Evolutionary conservation across 148 eudicot genomes (phyloP).

Genomic region (Euryodendron excelsum): DNA sequence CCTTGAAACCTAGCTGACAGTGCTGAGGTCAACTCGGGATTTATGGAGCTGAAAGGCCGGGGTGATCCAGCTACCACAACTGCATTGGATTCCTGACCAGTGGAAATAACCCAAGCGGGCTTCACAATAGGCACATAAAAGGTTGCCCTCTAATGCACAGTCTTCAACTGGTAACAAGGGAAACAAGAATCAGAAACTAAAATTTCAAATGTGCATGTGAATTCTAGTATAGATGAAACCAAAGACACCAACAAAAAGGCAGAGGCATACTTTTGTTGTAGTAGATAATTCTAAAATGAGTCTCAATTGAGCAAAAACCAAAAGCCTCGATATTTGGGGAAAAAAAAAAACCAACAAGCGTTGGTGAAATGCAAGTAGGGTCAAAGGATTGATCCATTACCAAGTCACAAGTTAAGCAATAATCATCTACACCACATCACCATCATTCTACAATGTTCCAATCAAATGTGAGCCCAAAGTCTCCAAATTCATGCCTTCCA

Average conservation of each 20-base stretch:
- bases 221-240: background rate
- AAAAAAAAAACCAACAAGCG: background rate
- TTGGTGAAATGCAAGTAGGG: background rate
- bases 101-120: constrained; percentile 91
- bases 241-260: background rate
- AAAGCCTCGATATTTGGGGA: background rate
- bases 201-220: constrained; percentile 51
- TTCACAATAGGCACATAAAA: constrained; percentile 71
- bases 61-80: constrained; percentile 96
- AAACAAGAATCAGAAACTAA: too few relatives aligned
- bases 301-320: background rate
- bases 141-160: constrained; percentile 91
- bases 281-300: background rate
- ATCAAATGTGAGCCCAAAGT: background rate
- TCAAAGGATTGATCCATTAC: background rate
- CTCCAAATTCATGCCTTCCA: background rate
- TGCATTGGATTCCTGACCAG: constrained; percentile 96
- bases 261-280: background rate
- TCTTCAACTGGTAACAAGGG: constrained; percentile 59
- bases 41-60: constrained; percentile 96
- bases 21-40: constrained; percentile 68
- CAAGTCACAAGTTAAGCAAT: background rate
- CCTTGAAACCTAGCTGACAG: constrained; percentile 25
- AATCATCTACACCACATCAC: background rate
- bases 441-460: background rate